These are phyloP conservation scores for Craterostigma plantagineum DNA, from an alignment of 257 asterid species.

Conservation along the genomic window DNA sequence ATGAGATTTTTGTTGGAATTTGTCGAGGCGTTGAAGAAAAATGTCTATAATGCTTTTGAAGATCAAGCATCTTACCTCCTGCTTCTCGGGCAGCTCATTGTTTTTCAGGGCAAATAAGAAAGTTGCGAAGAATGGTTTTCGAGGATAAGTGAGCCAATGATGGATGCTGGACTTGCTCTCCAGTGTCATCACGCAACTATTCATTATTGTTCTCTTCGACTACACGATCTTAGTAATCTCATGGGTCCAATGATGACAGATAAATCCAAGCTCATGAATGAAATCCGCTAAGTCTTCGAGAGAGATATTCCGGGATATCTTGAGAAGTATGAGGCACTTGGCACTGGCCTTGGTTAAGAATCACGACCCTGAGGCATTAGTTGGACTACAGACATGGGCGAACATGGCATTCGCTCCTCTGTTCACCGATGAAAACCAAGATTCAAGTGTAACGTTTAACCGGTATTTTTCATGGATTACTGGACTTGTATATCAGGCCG, in stretches of 20 bases:
- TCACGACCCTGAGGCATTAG: constrained; percentile 60
- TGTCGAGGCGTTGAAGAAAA: constrained; percentile 95
- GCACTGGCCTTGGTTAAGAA: constrained; percentile 68
- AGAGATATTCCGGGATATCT: constrained; percentile 57
- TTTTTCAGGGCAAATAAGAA: constrained; percentile 93
- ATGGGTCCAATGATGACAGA: constrained; percentile 46
- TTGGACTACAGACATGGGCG: constrained; percentile 88
- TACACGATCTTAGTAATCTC: constrained; percentile 50
- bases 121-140: constrained; percentile 99
- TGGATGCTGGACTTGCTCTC: constrained; percentile 92
- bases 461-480: constrained; percentile 69
- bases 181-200: constrained; percentile 81
- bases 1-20: constrained; percentile 93
- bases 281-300: constrained; percentile 40
- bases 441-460: constrained; percentile 21
- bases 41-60: constrained; percentile 93
- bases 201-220: constrained; percentile 60
- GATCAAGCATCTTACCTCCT: constrained; percentile 63
- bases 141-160: constrained; percentile 96
- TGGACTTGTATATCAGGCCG: constrained; percentile 81
- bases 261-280: constrained; percentile 53
- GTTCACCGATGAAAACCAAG: constrained; percentile 43
- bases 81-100: constrained; percentile 64
- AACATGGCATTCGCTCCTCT: constrained; percentile 47
- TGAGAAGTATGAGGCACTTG: constrained; percentile 43